Conservation (phyloP, 768 basidiomycete species). For the Tricholoma bakamatsutake region DNA sequence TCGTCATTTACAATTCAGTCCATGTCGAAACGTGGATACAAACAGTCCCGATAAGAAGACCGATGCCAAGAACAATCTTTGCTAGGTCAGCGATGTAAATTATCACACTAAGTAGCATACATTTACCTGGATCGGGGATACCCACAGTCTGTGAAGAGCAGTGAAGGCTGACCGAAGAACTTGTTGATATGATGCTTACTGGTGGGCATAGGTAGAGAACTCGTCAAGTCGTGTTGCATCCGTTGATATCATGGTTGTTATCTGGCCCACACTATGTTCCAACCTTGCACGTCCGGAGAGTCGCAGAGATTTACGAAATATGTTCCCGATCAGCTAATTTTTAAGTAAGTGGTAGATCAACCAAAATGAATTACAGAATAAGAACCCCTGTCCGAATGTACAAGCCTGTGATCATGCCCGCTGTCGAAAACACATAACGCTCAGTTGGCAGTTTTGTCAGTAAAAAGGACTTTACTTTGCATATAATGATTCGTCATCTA, state of each 20-base stretch:
- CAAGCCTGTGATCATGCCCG: constrained; percentile 42
- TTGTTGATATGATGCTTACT: constrained; percentile 23
- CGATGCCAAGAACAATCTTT: constrained; percentile 51
- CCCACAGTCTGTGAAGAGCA: constrained; percentile 40
- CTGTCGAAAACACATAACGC: constrained; percentile 15
- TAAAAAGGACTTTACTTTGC: constrained; percentile 14
- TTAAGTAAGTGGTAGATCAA: neutral
- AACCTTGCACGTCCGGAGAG: constrained; percentile 54
- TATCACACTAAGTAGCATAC: neutral
- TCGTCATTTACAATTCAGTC: neutral
- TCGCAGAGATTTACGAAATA: constrained; percentile 64
- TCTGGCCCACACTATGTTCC: constrained; percentile 57
- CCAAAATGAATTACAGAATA: neutral
- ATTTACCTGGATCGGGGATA: constrained; percentile 54
- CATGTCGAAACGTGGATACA: neutral
- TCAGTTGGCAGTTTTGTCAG: neutral
- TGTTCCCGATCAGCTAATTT: constrained; percentile 34
- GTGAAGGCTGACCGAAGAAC: neutral
- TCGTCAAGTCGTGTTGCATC: constrained; percentile 54
- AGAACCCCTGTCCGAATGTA: constrained; percentile 41
- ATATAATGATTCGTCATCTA: constrained; percentile 42
- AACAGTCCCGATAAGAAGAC: constrained; percentile 51
- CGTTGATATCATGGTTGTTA: constrained; percentile 65
- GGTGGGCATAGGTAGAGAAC: constrained; percentile 37
- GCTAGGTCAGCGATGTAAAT: neutral